Evolutionary conservation across 495 filamentous ascomycete genomes (phyloP).

Genomic region (Cetradonia linearis): DNA sequence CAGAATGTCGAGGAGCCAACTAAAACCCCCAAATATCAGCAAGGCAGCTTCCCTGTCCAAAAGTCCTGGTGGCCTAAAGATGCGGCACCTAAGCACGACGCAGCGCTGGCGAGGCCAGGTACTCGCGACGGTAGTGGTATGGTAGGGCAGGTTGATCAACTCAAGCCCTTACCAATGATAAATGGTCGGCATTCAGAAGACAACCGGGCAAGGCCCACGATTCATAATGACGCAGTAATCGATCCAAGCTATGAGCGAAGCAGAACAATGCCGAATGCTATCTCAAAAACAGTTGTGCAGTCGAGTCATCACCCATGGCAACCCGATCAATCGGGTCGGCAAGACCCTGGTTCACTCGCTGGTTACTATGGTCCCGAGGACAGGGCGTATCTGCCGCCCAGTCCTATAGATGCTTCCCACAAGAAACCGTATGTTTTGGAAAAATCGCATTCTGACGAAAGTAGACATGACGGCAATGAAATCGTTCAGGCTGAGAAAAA

Average conservation of each 20-base stretch:
- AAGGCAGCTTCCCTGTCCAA: not conserved
- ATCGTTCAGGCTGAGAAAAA: constrained; percentile 14
- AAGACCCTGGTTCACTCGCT: constrained; percentile 27
- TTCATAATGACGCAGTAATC: constrained; percentile 1
- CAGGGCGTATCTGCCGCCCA: constrained; percentile 13
- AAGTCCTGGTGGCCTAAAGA: constrained; percentile 1
- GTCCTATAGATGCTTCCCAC: not conserved
- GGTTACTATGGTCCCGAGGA: constrained; percentile 29
- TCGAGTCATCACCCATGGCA: not conserved
- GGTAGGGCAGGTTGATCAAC: constrained; percentile 7
- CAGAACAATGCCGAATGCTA: constrained; percentile 21
- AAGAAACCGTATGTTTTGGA: not conserved
- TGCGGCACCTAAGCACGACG: not conserved
- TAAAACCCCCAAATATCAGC: not conserved
- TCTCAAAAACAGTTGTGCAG: constrained; percentile 14
- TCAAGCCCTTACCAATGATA: constrained; percentile 3
- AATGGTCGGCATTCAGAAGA: constrained; percentile 17
- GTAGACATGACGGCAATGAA: constrained; percentile 20
- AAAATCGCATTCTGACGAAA: constrained; percentile 5
- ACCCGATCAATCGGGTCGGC: constrained; percentile 16
- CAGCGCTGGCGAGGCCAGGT: constrained; percentile 10
- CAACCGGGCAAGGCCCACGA: constrained; percentile 10
- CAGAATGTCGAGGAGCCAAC: not conserved
- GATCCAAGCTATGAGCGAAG: constrained; percentile 19
- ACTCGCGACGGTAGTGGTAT: not conserved